Base-by-base conservation (phyloP, 164 flowering plant genomes). In the Liquidambar formosana region DNA sequence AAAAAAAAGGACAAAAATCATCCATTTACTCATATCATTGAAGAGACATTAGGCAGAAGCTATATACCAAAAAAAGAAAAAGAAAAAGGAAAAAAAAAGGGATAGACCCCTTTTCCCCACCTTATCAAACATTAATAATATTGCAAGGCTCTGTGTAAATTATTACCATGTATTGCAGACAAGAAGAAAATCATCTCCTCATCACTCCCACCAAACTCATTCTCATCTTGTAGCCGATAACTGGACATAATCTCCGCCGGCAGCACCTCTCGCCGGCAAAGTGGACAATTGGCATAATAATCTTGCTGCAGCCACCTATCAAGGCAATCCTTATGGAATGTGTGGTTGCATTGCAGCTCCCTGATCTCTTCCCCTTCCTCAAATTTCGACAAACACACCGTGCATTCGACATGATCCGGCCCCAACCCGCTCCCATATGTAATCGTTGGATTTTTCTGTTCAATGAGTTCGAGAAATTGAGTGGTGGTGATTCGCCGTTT, bases 271-370 rank as follows among this genome's bases (percentile, higher is more conserved):
- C 65, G 70, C 63, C 86, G 61, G 69, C 86, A 82, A 18, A 82
- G 72, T 1, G 87, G 89, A 53, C 89, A 86, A 0, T 87, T 80
- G 19, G 81, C 79, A 25, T 13, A 45, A 1, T 71, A n/a, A n/a
- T n/a, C 72, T 6, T 71, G 79, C 48, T 77, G 72, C 13, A 86
- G 68, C 89, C 89, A 86, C 62, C 19, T 66, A 57, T 82, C 87
- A 1, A 86, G 53, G 67, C 89, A 86, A 12, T 69, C 80, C 73
- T 72, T 79, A 66, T 86, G 89, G 43, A 86, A 86, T 0, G 59
- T 63, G 46, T 86, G 89, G n/a, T 67, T 73, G 69, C 89, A 86
- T 52, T 63, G 65, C 59, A 86, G 57, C 64, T 68, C 76, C 61
- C 90, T 70, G 3, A 76, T 54, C 58, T 71, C 78, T 3, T 82